These are phyloP conservation scores for Penstemon newberryi DNA, from an alignment of 257 asterid genomes.

Conservation along the genomic window DNA sequence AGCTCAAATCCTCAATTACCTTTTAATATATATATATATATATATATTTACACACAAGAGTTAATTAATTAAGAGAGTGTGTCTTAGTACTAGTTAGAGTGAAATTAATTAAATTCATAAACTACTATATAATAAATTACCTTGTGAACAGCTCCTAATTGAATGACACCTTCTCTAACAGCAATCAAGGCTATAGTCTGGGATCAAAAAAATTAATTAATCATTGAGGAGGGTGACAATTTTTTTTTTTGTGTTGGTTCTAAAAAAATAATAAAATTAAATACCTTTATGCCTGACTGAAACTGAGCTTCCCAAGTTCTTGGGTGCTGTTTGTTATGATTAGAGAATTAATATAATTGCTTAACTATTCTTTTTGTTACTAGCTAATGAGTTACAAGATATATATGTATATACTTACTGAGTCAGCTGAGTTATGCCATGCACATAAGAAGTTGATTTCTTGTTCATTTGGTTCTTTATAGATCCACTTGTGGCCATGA, in stretches of 20 bases:
- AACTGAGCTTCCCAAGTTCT: slow-evolving; percentile 99
- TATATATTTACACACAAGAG: too few relatives aligned
- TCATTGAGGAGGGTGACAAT: background rate
- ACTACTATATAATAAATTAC: slow-evolving; percentile 31
- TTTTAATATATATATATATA: slow-evolving; percentile 10
- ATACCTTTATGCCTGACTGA: slow-evolving; percentile 93
- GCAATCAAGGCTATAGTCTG: slow-evolving; percentile 99
- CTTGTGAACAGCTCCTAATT: slow-evolving; percentile 89
- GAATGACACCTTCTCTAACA: slow-evolving; percentile 97
- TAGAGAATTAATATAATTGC: slow-evolving; percentile 5
- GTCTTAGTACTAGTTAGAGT: background rate
- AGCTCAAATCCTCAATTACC: slow-evolving; percentile 94
- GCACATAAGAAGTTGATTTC: slow-evolving; percentile 96
- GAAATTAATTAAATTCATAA: background rate
- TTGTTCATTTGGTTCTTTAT: slow-evolving; percentile 88
- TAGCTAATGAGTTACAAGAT: too few relatives aligned
- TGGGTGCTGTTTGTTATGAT: slow-evolving; percentile 63
- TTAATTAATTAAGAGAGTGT: background rate
- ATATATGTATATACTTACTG: slow-evolving; percentile 48
- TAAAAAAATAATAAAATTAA: background rate
- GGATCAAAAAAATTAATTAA: background rate
- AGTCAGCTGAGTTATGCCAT: slow-evolving; percentile 98
- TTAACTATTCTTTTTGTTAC: background rate
- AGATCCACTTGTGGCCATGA: slow-evolving; percentile 97
- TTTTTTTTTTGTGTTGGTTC: background rate